These are phyloP conservation scores for Chimonanthus praecox DNA, from an alignment of 164 flowering plant genomes.

Conservation along the genomic window DNA sequence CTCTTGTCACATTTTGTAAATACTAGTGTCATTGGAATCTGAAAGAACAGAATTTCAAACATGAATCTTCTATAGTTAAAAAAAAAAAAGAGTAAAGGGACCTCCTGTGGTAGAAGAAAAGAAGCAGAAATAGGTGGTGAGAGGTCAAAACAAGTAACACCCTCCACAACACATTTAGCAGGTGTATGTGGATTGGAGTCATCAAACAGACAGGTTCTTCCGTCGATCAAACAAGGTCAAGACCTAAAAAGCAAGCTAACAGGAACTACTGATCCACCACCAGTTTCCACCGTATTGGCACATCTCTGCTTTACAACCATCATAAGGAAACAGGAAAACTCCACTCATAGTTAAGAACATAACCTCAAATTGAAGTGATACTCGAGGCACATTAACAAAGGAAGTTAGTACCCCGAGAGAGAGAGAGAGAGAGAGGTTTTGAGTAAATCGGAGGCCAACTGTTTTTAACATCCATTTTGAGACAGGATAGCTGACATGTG, in stretches of 20 bases:
- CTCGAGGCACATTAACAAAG: too few relatives aligned
- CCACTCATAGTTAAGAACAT: too few relatives aligned
- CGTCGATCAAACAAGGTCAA: neutral
- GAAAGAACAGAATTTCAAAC: slow-evolving; percentile 10
- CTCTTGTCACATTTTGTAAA: slow-evolving; percentile 98
- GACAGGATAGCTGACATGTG: too few relatives aligned
- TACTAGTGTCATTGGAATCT: slow-evolving; percentile 93
- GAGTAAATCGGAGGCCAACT: too few relatives aligned
- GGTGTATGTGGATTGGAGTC: neutral
- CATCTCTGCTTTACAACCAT: too few relatives aligned
- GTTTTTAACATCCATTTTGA: too few relatives aligned
- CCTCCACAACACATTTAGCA: neutral
- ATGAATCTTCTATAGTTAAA: neutral
- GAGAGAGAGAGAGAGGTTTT: slow-evolving; percentile 22
- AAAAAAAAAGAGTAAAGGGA: neutral
- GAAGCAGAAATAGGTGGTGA: neutral
- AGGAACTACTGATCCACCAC: neutral
- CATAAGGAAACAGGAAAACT: too few relatives aligned
- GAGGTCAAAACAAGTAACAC: neutral
- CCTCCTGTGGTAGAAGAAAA: neutral
- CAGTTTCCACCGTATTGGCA: neutral
- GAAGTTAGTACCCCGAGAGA: too few relatives aligned
- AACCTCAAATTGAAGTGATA: too few relatives aligned
- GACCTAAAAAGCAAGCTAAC: neutral
- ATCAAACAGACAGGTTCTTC: neutral